Evolutionary conservation across 257 asterid genomes (phyloP), one percentile per base, ranked within the genome.

Genomic region (Fraxinus excelsior): DNA sequence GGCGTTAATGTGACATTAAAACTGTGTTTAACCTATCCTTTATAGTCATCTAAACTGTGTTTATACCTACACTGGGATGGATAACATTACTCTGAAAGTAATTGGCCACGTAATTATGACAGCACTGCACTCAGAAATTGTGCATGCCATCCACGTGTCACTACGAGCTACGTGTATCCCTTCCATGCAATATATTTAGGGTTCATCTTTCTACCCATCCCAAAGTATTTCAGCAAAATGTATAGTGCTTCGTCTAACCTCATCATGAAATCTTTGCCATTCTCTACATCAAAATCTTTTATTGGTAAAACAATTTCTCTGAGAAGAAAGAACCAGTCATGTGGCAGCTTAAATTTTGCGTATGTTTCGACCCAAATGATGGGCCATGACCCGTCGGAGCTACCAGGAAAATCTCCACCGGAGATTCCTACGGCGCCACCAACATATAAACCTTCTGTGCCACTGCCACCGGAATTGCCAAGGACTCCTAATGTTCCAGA

Each of bases 401-500:
- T 71, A 13, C 88, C 91, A 72, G 85, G 74, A 6, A 76, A 72
- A 21, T 74, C 88, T 2, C 89, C 90, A 60, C 91, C 86, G 62
- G 96, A 88, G 74, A 29, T 91, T 28, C 85, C 88, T 0, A 77
- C 79, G 0, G 81, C 85, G 3, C 89, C 85, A 44, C 91, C 90
- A 6, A 1, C 11, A 0, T 73, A 79, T 60, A 67, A 51, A 2
- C 90, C 88, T 5, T 49, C 38, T 14, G 28, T 73, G 9, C 89
- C 87, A 7, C 31, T 71, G 7, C 89, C 87, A 4, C 77, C 86
- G 35, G 92, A 89, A 75, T 4, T 84, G 81, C 89, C 88, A 0
- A 85, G 76, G 35, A 74, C 78, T 74, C 87, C 90, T 35, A 67
- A 73, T 40, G 79, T 83, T 4, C 93, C 92, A 10, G 91, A 85